Base-by-base conservation (phyloP, 768 basidiomycete genomes). In the Tremella mesenterica region DNA sequence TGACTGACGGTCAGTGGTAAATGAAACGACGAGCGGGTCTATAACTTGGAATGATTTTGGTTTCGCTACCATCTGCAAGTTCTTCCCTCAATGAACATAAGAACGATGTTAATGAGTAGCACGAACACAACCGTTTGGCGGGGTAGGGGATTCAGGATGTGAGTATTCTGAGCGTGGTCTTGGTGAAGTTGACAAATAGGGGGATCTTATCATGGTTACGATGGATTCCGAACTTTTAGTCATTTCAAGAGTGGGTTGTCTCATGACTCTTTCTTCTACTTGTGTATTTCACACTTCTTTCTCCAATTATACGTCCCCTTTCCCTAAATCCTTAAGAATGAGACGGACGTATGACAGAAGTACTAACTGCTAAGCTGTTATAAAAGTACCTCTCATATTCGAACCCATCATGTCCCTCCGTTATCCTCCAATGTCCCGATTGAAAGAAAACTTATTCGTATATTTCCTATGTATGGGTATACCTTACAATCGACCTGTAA, bases 81-180 rank as follows among this genome's bases (percentile, higher is more conserved):
- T 14, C 23, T 7, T 33, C 29, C 10, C 36, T 8, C 21, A 12
- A 8, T 16, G 9, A 51, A 38, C 20, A 3, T 28, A 3, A 28
- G 51, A 38, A 28, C 10, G 43, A 20, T 20, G 28, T 44, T 2
- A n/a, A n/a, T n/a, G n/a, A n/a, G n/a, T 45, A 64, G 63, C 52
- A 4, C 57, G 63, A 20, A 33, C 47, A 16, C 39, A 70, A 27
- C 72, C 72, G 0, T 73, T 73, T 52, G 72, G 72, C n/a, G 72
- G 72, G 34, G 66, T 71, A 6, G 72, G 72, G 6, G 65, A 63
- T 9, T 69, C 67, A 52, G 72, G 72, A 21, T 70, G 71, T 72
- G 28, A 60, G 71, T 68, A 1, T 18, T 25, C 30, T 4, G 29
- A 25, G 10, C 30, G 6, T 12, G 8, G 8, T 31, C 27, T n/a